These are phyloP conservation scores for Albophoma yamanashiensis DNA, from an alignment of 2,329 filamentous ascomycete genomes.

Conservation along the genomic window DNA sequence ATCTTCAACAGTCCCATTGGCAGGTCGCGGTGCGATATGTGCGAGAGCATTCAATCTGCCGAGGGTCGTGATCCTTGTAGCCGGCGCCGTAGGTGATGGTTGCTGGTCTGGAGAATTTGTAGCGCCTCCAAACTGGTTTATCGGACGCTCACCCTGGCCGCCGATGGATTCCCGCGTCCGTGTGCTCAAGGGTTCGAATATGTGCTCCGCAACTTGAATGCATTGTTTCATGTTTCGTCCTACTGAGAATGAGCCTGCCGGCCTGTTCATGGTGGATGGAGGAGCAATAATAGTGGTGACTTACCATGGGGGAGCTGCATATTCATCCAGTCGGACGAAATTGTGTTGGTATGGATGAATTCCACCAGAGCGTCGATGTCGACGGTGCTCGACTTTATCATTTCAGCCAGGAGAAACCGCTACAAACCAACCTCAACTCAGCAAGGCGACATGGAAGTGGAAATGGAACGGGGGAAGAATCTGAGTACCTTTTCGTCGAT, in stretches of 20 bases:
- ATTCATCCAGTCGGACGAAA: constrained; percentile 33
- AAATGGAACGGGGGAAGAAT: neutral
- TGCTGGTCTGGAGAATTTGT: neutral
- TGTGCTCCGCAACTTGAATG: constrained; percentile 25
- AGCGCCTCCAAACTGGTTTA: neutral
- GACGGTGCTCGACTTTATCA: constrained; percentile 44
- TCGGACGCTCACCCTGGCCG: constrained; percentile 19
- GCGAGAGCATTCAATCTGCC: neutral
- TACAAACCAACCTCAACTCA: constrained; percentile 11
- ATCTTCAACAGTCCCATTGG: constrained; percentile 4
- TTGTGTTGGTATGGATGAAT: constrained; percentile 31
- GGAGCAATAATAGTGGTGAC: constrained; percentile 4
- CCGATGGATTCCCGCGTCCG: constrained; percentile 25
- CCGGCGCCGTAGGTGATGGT: neutral
- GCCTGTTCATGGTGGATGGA: neutral
- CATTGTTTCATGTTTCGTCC: constrained; percentile 38
- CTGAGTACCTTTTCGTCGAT: neutral
- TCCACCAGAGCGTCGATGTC: constrained; percentile 32
- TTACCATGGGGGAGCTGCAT: constrained; percentile 38
- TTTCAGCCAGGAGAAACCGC: constrained; percentile 47
- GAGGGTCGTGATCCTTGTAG: neutral
- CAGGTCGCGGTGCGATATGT: constrained; percentile 14
- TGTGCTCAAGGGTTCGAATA: constrained; percentile 18
- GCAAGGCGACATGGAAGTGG: neutral
- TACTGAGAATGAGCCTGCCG: constrained; percentile 9